phyloP scores from a whole-genome alignment of 495 filamentous ascomycete genomes.

The Penicillium coprophilum region DNA sequence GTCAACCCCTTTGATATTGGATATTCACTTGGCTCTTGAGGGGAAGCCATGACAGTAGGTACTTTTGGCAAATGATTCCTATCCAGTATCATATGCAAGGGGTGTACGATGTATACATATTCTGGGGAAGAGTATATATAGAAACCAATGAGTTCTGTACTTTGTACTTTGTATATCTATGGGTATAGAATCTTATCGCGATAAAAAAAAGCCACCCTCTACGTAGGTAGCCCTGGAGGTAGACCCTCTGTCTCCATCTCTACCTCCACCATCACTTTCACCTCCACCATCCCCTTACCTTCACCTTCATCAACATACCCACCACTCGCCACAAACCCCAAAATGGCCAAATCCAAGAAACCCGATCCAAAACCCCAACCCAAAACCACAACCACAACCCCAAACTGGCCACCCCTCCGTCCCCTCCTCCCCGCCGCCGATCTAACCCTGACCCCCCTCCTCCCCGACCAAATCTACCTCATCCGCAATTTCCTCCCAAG shows the following conservation, averaged over 20 bases:
- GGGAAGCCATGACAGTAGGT: conserved; percentile 5
- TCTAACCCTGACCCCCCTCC: conserved; percentile 57
- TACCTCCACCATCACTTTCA: too few species aligned
- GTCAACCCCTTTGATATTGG: conserved; percentile 19
- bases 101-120: background rate
- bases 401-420: conserved; percentile 76
- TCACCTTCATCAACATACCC: background rate
- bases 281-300: background rate
- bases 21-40: conserved; percentile 18
- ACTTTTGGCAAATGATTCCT: background rate
- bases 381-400: conserved; percentile 26
- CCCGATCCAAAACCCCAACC: conserved; percentile 22
- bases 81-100: background rate
- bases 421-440: conserved; percentile 68
- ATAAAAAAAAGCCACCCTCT: background rate
- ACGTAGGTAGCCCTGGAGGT: too few species aligned
- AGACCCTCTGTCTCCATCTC: background rate
- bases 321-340: background rate
- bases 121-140: conserved; percentile 4
- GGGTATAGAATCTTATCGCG: background rate
- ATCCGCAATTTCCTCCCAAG: conserved; percentile 76
- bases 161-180: too few species aligned
- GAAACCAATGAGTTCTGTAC: background rate
- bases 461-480: conserved; percentile 69
- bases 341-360: conserved; percentile 32